Evolutionary conservation across 305 asterid species (phyloP).

Genomic region (Solanum hybrid): DNA sequence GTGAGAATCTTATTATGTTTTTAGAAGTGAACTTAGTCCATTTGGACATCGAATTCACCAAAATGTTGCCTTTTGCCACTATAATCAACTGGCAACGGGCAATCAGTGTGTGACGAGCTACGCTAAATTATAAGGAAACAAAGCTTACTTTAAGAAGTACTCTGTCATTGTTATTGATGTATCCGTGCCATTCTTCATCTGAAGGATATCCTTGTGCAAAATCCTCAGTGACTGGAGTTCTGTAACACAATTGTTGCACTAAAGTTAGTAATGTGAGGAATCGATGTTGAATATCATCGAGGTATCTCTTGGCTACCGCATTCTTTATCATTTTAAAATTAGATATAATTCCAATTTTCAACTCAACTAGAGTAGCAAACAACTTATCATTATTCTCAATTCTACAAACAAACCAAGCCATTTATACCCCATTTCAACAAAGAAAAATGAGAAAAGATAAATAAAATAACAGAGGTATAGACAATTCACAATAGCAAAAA

Average conservation of each 20-base stretch:
- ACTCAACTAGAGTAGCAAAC: not conserved
- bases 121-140: slow-evolving; percentile 7
- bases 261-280: not conserved
- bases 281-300: not conserved
- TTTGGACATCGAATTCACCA: not conserved
- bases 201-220: slow-evolving; percentile 67
- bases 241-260: slow-evolving; percentile 22
- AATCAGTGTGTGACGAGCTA: not conserved
- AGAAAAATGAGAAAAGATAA: not conserved
- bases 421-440: not conserved
- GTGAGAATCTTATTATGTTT: not conserved
- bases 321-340: not conserved
- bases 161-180: slow-evolving; percentile 65
- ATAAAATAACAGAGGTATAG: not conserved
- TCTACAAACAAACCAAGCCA: not conserved
- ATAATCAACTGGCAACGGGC: not conserved
- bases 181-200: slow-evolving; percentile 81
- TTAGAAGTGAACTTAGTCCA: not conserved
- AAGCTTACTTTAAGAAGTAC: slow-evolving; percentile 72
- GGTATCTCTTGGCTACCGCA: not conserved
- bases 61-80: not conserved
- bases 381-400: not conserved
- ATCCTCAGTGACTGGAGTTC: slow-evolving; percentile 53
- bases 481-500: not conserved
- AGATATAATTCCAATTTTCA: not conserved